Evolutionary conservation across 805 yeast species (phyloP), one percentile per base, ranked within the genome.

Genomic region (Metschnikowia rubicola): DNA sequence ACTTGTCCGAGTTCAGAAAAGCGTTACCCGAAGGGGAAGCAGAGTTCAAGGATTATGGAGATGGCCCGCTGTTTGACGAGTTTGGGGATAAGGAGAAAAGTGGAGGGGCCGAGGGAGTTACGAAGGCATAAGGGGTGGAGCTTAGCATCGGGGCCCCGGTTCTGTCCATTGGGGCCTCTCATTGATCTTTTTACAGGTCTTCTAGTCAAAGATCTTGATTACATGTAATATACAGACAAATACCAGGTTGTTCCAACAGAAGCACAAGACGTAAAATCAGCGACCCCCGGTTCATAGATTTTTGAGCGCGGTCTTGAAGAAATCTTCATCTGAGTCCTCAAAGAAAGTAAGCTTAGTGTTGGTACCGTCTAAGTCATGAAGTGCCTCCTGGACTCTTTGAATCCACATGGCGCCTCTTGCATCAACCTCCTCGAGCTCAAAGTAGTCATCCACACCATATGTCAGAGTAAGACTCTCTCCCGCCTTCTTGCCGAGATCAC

Each of bases 31-130:
- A 73, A 37, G 78, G 70, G 35, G 63, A 61, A 36, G 69, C 60
- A 39, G 74, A 71, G 43, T 76, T 83, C 54, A 84, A 79, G 62
- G 91, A 84, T 66, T 84, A 84, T 56, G 91, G 91, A 62, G 88
- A 85, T 64, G 91, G 58, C 7, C 47, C 50, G 19, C 49, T 41
- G 47, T 52, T 50, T 34, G 55, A 54, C 28, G 49, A 48, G 3
- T 49, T 48, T 42, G 54, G 46, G 11, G 47, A 38, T 8, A 32
- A 39, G 21, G 43, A 43, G 19, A 30, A 42, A 15, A 37, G 26
- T 10, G 37, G 26, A 33, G 44, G 44, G 33, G 44, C 15, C 26
- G 28, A 39, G 26, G 40, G 31, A 28, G 44, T 40, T 40, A 34
- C 36, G 30, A 35, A 21, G 34, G 48, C 39, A 34, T 37, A 19